A percentile compares a stretch with the other conserved stretches of the same genome.
These are phyloP conservation scores for Chrysanthemum seticuspe DNA, from an alignment of 129 eudicot genomes.

Conservation along the genomic window DNA sequence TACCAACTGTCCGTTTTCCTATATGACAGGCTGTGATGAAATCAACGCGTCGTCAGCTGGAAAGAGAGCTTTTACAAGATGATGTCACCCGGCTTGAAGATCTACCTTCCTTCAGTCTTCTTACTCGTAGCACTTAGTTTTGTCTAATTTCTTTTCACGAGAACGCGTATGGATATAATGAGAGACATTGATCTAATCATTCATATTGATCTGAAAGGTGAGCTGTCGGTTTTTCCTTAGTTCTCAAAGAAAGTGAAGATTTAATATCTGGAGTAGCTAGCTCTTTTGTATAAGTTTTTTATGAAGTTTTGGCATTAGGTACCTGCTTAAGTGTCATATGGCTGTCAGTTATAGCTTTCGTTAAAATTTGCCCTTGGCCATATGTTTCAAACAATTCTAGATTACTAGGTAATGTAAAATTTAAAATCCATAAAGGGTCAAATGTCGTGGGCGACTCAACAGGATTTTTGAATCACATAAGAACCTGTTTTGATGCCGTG, in stretches of 20 bases:
- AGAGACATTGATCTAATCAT: conserved; percentile 7
- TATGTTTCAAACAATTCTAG: too few species aligned
- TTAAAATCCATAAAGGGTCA: too few species aligned
- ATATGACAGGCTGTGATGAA: conserved; percentile 88
- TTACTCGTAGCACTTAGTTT: conserved; percentile 40
- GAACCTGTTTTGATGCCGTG: too few species aligned
- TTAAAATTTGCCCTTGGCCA: too few species aligned
- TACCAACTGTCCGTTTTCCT: not conserved
- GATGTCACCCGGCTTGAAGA: conserved; percentile 78
- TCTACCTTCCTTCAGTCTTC: conserved; percentile 83
- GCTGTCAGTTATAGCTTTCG: too few species aligned
- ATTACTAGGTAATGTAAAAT: too few species aligned
- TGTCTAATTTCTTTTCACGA: conserved; percentile 7
- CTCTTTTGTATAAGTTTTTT: too few species aligned
- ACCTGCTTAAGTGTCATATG: too few species aligned
- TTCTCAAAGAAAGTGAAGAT: not conserved
- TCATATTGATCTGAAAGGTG: not conserved
- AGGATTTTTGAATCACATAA: too few species aligned
- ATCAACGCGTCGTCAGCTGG: conserved; percentile 92
- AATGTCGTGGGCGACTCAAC: too few species aligned
- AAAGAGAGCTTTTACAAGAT: conserved; percentile 86
- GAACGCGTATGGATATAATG: not conserved
- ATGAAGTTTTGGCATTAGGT: too few species aligned
- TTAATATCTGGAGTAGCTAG: not conserved
- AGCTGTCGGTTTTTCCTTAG: conserved; percentile 20